Evolutionary conservation across 148 eudicot genomes (phyloP), one percentile per base, ranked within the genome.

Genomic region (Amaranthus hypochondriacus): DNA sequence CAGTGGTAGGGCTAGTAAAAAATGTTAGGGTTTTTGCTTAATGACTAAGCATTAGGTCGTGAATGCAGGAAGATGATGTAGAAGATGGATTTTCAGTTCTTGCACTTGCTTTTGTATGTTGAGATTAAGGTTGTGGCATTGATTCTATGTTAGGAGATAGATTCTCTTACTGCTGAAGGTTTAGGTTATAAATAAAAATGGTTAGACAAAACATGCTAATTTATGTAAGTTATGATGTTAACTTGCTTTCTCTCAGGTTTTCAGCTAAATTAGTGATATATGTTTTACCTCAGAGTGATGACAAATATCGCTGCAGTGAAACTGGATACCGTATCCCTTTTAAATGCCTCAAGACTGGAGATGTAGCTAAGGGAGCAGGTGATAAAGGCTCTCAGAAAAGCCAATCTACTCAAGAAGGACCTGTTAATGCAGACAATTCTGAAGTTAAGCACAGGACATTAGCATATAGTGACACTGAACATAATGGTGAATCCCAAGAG

Each of bases 271-370:
- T 42, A 15, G 15, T 74, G 51, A 50, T 6, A 3, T 73, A 15
- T 79, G 73, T 78, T 5, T 67, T 52, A 63, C 39, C 50, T 3
- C 68, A 93, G 98, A 87, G 75, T 48, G 92, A 89, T 63, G 91
- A 84, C 76, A 90, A 87, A 47, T 93, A 87, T 69, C 87, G 90
- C 62, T 93, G 98, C 87, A 88, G 94, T 84, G 98, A 93, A 84
- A 93, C 98, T 84, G 98, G 94, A 72, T 90, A 90, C 67, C 98
- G 96, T 68, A 90, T 93, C 53, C 98, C 94, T 77, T 79, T 89
- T 48, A 85, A 85, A 80, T 93, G 98, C 71, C 84, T 73, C 48
- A 81, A 85, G 71, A 58, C 52, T 66, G 80, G 70, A 75, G 52
- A 78, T 82, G 80, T 48, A 48, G 64, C 84, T 46, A 84, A 82